A percentile compares a stretch with the other conserved stretches of the same genome.
Conservation (phyloP, 2,329 filamentous ascomycete species). For the Fusarium sp. region DNA sequence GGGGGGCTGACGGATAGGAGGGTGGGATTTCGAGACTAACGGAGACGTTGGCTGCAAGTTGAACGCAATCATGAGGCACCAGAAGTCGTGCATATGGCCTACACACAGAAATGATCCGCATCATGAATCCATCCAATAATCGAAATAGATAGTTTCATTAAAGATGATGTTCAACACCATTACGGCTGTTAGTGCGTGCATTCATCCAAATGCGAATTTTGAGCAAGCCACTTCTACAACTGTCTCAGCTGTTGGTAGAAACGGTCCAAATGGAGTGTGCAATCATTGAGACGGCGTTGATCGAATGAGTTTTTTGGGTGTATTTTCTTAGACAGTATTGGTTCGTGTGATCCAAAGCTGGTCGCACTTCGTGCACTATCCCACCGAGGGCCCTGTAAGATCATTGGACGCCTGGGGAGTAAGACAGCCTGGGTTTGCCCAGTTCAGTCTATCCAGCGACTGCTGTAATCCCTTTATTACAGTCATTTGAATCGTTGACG, state of each 20-base stretch:
- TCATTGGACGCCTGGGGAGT: background rate
- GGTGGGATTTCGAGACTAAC: background rate
- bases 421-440: background rate
- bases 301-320: background rate
- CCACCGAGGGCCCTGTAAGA: background rate
- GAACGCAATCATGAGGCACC: conserved; percentile 15
- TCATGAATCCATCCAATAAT: conserved; percentile 2
- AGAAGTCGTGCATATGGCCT: background rate
- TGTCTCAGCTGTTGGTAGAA: conserved; percentile 8
- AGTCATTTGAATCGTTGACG: no score
- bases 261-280: background rate
- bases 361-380: background rate
- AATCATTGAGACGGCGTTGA: background rate
- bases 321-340: background rate
- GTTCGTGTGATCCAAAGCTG: background rate
- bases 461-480: background rate
- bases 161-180: background rate
- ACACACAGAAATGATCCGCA: conserved; percentile 5
- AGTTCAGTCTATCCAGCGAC: background rate
- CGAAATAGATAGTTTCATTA: background rate
- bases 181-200: background rate
- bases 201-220: background rate
- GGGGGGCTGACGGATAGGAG: background rate
- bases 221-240: background rate
- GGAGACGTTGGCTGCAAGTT: conserved; percentile 20